Evolutionary conservation across 148 eudicot genomes (phyloP), one percentile per base, ranked within the genome.

Genomic region (Silene uniflora): DNA sequence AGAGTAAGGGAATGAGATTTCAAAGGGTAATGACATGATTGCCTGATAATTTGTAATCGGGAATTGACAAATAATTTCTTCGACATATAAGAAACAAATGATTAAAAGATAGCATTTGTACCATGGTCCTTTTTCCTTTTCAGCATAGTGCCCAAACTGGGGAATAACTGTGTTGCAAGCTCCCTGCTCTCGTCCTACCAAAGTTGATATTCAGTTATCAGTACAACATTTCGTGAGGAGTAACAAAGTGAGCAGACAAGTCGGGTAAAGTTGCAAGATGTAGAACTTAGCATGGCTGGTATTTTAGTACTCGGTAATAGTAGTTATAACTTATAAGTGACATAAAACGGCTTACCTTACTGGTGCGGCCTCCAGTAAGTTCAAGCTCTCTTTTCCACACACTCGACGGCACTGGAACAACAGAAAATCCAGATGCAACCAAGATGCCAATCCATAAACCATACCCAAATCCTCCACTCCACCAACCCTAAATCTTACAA

Each of bases 111-210:
- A 12, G 18, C 18, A 46, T 54, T 8, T 65, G 29, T 86, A 95
- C 98, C 98, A 56, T 95, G 98, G 79, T 95, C 98, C 80, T 92
- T 95, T 82, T 95, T 95, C 82, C 98, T 81, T 81, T 81, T 90
- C 83, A 95, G 75, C 82, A 85, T 76, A 78, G 92, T 75, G 77
- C 86, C 84, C 83, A 88, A 78, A 25, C 87, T 68, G 18, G 98
- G 98, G 81, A 92, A 95, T 22, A 95, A 49, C 32, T 84, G 73
- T 67, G 92, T 85, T 19, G 98, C 97, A 67, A 89, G 82, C 81
- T 85, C 89, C 84, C 98, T 83, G 87, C 97, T 92, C 67, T 82
- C 88, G 77, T 95, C 98, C 98, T 95, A 92, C 77, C 81, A 81
- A 80, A 42, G 62, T 69, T 69, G 17, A 44, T 18, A 4, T 18